A percentile compares a stretch with the other conserved stretches of the same genome.
phyloP scores from a whole-genome alignment of 2,329 filamentous ascomycete species.

The Peltaster fructicola region DNA sequence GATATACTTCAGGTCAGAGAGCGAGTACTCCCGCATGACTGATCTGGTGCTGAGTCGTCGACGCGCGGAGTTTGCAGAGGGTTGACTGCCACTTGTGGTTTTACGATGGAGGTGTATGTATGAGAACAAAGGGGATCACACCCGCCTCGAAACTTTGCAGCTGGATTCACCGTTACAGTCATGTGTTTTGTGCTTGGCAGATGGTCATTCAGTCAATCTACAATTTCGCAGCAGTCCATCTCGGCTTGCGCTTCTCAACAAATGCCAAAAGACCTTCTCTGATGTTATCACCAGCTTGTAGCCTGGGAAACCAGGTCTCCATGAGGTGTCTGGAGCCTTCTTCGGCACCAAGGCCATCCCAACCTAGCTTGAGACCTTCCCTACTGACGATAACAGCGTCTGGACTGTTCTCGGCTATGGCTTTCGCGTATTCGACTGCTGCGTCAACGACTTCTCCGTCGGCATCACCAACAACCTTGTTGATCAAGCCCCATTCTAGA shows the following conservation, averaged over 20 bases:
- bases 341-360: constrained; percentile 51
- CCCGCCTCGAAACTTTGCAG: no score
- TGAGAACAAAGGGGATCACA: no score
- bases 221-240: constrained; percentile 38
- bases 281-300: constrained; percentile 54
- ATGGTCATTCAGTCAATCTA: no score
- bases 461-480: constrained; percentile 36
- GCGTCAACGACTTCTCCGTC: constrained; percentile 32
- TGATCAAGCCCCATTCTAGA: constrained; percentile 51
- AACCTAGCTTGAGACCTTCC: constrained; percentile 53
- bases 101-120: no score
- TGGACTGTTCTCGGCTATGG: constrained; percentile 49
- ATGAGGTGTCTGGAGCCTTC: constrained; percentile 41
- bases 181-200: neutral
- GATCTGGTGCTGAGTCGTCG: no score
- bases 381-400: constrained; percentile 60
- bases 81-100: no score
- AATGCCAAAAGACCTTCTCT: constrained; percentile 58
- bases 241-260: constrained; percentile 54
- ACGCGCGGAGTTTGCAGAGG: no score
- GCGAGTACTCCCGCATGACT: no score
- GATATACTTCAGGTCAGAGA: constrained; percentile 49
- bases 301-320: constrained; percentile 38
- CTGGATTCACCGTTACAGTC: no score
- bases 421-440: constrained; percentile 43